A percentile compares a stretch with the other conserved stretches of the same genome.
Evolutionary conservation across 306 rosid genomes (phyloP).

Genomic region (Cucurbita maxima): DNA sequence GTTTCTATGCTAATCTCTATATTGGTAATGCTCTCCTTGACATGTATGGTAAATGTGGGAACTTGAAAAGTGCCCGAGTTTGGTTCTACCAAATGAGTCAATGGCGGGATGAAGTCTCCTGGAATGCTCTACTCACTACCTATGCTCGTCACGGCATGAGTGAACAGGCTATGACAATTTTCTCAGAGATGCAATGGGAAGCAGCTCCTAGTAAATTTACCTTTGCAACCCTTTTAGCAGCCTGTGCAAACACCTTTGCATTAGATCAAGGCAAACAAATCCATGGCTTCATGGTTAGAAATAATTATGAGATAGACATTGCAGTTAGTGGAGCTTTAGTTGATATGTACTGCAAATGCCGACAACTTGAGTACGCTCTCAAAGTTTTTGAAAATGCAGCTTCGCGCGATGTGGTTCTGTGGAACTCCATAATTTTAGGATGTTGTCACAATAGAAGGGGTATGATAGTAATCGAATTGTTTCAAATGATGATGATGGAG

Average conservation of each 20-base stretch:
- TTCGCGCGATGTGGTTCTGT: constrained; percentile 36
- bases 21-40: constrained; percentile 62
- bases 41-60: constrained; percentile 74
- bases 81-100: constrained; percentile 49
- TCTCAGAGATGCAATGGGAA: constrained; percentile 58
- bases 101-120: constrained; percentile 50
- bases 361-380: constrained; percentile 32
- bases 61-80: constrained; percentile 35
- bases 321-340: constrained; percentile 41
- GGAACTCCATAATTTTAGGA: constrained; percentile 58
- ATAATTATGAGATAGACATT: constrained; percentile 32
- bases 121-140: constrained; percentile 50
- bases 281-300: constrained; percentile 59
- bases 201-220: constrained; percentile 34
- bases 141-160: constrained; percentile 32
- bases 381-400: constrained; percentile 32
- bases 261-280: constrained; percentile 45
- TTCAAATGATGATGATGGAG: constrained; percentile 20
- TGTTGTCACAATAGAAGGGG: constrained; percentile 42
- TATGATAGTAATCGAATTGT: constrained; percentile 31
- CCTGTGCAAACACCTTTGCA: constrained; percentile 48
- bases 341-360: constrained; percentile 53
- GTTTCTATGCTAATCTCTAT: constrained; percentile 25
- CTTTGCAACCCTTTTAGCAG: constrained; percentile 43
- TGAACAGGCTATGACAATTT: constrained; percentile 45